A percentile compares a stretch with the other conserved stretches of the same genome.
Evolutionary conservation across 2,329 filamentous ascomycete species (phyloP).

Genomic region (Hypoxylon sp.): DNA sequence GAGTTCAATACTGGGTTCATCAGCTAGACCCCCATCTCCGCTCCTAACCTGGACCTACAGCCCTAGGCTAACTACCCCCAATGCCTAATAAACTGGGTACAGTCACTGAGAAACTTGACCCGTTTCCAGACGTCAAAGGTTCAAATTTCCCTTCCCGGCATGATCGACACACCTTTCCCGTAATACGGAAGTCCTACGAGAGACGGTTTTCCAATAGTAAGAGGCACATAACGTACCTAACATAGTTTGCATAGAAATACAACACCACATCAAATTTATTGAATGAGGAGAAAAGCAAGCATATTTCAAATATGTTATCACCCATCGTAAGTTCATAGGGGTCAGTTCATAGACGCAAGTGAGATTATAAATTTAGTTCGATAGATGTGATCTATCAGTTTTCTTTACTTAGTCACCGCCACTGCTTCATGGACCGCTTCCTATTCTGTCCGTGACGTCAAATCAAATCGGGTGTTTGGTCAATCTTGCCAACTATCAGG

Average conservation of each 20-base stretch:
- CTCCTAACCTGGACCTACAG: slow-evolving; percentile 15
- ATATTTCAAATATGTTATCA: neutral
- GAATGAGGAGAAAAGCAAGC: neutral
- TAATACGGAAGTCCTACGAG: neutral
- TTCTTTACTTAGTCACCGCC: slow-evolving; percentile 10
- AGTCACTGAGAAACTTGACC: slow-evolving; percentile 23
- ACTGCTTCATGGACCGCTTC: slow-evolving; percentile 1
- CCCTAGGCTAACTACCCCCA: slow-evolving; percentile 24
- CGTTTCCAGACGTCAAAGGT: slow-evolving; percentile 16
- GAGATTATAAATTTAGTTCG: neutral
- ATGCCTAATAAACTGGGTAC: neutral
- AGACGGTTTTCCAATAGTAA: slow-evolving; percentile 4
- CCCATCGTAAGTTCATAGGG: no score
- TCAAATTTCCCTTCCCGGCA: slow-evolving; percentile 36
- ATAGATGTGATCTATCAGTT: slow-evolving; percentile 2
- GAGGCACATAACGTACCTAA: neutral
- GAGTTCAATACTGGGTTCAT: slow-evolving; percentile 7
- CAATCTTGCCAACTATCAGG: slow-evolving; percentile 8
- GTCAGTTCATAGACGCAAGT: no score
- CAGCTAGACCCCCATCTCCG: slow-evolving; percentile 23
- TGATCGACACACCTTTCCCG: slow-evolving; percentile 23
- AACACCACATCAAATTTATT: neutral
- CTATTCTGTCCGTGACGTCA: slow-evolving; percentile 16
- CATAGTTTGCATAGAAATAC: neutral
- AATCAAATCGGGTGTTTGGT: slow-evolving; percentile 14